Evolutionary conservation across 2,329 filamentous ascomycete genomes (phyloP).

Genomic region (Fusarium fracticaudum): DNA sequence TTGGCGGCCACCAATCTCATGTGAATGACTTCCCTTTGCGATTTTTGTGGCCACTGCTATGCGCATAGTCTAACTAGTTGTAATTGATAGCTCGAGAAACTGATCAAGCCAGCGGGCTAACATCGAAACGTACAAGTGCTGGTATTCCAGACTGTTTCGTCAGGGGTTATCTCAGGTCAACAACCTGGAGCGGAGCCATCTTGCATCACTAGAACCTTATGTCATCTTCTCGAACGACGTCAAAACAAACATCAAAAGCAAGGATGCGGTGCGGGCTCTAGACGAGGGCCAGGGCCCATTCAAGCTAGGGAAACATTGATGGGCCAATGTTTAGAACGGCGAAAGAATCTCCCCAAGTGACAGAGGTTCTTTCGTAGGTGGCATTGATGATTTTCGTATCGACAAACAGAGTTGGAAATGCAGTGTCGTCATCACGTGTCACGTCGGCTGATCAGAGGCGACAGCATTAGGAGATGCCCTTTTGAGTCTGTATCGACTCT

Average conservation of each 20-base stretch:
- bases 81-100: not conserved
- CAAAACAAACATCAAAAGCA: conserved; percentile 32
- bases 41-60: not conserved
- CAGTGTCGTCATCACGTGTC: conserved; percentile 40
- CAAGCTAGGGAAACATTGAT: not conserved
- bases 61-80: not conserved
- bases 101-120: no score
- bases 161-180: not conserved
- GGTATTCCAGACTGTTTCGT: not conserved
- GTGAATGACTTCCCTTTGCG: not conserved
- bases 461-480: not conserved
- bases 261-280: conserved; percentile 4
- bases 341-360: conserved; percentile 4
- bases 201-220: not conserved
- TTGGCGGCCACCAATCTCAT: not conserved
- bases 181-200: not conserved
- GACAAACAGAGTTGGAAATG: conserved; percentile 12
- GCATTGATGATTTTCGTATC: conserved; percentile 23
- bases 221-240: conserved; percentile 31
- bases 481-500: conserved; percentile 4
- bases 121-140: not conserved
- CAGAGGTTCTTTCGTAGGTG: conserved; percentile 21
- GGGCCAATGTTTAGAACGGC: conserved; percentile 14
- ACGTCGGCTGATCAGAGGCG: conserved; percentile 25
- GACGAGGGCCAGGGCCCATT: not conserved